Conservation (phyloP, 2,329 filamentous ascomycete genomes). For the Pseudogymnoascus sp. region DNA sequence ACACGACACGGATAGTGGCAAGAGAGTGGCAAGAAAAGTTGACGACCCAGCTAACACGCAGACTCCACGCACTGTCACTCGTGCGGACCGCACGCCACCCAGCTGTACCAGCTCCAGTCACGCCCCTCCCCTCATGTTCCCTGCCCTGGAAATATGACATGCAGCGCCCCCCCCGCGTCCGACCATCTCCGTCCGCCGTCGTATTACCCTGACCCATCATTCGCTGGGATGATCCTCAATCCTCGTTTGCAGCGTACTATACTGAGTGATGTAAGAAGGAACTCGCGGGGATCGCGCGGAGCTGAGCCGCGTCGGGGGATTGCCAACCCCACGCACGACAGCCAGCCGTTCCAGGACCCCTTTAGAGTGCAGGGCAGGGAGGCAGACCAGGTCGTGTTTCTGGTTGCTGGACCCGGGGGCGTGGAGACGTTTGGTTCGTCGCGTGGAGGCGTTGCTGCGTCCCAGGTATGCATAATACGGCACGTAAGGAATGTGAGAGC, state of each 20-base stretch:
- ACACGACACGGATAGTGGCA: neutral
- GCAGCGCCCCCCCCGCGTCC: neutral
- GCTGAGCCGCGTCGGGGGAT: neutral
- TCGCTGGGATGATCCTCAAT: neutral
- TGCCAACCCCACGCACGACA: neutral
- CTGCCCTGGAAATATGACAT: neutral
- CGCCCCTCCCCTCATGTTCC: neutral
- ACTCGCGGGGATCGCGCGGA: neutral
- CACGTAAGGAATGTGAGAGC: neutral
- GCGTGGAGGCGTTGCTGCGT: too few species aligned
- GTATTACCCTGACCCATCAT: neutral
- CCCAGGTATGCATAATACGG: neutral
- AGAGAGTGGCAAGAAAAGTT: neutral
- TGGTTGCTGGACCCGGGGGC: neutral
- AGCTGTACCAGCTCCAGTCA: neutral
- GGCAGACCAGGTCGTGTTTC: neutral
- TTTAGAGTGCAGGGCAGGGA: neutral
- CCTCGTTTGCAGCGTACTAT: neutral
- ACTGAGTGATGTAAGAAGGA: neutral
- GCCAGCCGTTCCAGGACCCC: neutral
- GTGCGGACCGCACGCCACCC: neutral
- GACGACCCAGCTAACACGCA: neutral
- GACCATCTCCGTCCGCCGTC: neutral
- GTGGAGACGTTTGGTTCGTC: too few species aligned
- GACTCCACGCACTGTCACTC: neutral